A percentile compares a stretch with the other conserved stretches of the same genome.
Evolutionary conservation across 1,284 basidiomycete species (phyloP).

Genomic region (Sporisorium reilianum): DNA sequence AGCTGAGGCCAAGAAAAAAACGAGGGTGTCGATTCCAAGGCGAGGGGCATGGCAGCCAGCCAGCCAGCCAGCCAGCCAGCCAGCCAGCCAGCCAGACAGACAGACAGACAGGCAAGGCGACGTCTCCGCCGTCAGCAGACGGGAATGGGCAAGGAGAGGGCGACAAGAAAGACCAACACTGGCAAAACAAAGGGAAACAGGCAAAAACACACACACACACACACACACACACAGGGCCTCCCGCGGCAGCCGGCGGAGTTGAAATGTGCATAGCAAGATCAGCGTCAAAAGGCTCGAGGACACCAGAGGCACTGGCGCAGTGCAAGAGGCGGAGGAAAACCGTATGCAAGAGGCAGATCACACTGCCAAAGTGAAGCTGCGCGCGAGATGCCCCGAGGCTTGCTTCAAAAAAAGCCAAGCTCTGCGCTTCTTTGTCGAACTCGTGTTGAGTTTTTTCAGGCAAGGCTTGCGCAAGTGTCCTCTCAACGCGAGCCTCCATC

Average conservation of each 20-base stretch:
- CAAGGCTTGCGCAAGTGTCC: too few relatives aligned
- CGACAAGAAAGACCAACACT: neutral
- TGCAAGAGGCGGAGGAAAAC: neutral
- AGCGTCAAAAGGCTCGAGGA: neutral
- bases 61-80: too few relatives aligned
- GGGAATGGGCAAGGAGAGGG: neutral
- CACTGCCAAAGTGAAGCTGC: neutral
- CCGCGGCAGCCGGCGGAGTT: slow-evolving; percentile 10
- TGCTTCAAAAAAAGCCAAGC: neutral
- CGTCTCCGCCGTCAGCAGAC: neutral
- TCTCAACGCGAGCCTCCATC: neutral
- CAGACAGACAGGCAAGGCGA: too few relatives aligned
- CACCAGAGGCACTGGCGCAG: neutral
- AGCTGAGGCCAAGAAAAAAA: neutral
- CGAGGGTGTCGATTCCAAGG: neutral
- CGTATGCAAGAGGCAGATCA: neutral
- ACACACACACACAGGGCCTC: too few relatives aligned
- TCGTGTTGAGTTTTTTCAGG: too few relatives aligned
- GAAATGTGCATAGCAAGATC: neutral
- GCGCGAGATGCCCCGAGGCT: neutral
- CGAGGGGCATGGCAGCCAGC: slow-evolving; percentile 5
- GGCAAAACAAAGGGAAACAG: neutral
- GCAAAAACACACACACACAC: too few relatives aligned
- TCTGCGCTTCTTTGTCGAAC: neutral
- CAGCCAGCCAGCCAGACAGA: too few relatives aligned